A percentile compares a stretch with the other conserved stretches of the same genome.
Evolutionary conservation across 805 yeast genomes (phyloP).

Genomic region (Cyberlindnera euphorbiiphila): DNA sequence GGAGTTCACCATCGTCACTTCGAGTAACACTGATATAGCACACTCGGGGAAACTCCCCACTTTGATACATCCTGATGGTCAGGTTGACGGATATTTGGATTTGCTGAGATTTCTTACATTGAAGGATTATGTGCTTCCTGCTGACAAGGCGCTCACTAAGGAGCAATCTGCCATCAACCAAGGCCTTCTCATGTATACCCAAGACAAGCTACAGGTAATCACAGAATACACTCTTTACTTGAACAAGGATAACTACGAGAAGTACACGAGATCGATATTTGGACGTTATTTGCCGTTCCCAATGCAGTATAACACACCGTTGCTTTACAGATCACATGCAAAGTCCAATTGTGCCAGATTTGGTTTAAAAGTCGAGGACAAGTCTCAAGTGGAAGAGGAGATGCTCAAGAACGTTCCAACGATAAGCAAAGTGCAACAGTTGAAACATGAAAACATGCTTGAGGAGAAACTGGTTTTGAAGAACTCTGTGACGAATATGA

Average conservation of each 20-base stretch:
- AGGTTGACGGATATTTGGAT: constrained; percentile 39
- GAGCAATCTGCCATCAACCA: constrained; percentile 38
- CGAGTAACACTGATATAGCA: constrained; percentile 56
- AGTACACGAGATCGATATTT: constrained; percentile 53
- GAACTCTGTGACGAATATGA: constrained; percentile 28
- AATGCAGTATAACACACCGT: constrained; percentile 67
- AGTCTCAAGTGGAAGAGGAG: constrained; percentile 28
- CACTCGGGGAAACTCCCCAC: constrained; percentile 48
- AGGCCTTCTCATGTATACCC: constrained; percentile 41
- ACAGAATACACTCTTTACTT: constrained; percentile 56
- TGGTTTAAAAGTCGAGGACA: constrained; percentile 33
- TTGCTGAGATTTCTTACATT: constrained; percentile 34
- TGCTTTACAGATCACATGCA: constrained; percentile 37
- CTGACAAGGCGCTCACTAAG: constrained; percentile 7
- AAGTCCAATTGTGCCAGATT: constrained; percentile 28
- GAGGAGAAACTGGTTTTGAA: constrained; percentile 26
- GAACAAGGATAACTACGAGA: constrained; percentile 54
- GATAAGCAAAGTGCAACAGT: constrained; percentile 55
- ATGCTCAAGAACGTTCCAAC: constrained; percentile 28
- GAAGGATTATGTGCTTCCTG: constrained; percentile 12
- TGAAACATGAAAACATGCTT: constrained; percentile 55
- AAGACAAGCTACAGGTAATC: constrained; percentile 40
- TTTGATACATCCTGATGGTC: constrained; percentile 25
- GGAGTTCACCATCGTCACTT: constrained; percentile 42
- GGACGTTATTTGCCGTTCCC: constrained; percentile 60